phyloP scores from a whole-genome alignment of 257 asterid genomes.

The Galeopsis tetrahit region DNA sequence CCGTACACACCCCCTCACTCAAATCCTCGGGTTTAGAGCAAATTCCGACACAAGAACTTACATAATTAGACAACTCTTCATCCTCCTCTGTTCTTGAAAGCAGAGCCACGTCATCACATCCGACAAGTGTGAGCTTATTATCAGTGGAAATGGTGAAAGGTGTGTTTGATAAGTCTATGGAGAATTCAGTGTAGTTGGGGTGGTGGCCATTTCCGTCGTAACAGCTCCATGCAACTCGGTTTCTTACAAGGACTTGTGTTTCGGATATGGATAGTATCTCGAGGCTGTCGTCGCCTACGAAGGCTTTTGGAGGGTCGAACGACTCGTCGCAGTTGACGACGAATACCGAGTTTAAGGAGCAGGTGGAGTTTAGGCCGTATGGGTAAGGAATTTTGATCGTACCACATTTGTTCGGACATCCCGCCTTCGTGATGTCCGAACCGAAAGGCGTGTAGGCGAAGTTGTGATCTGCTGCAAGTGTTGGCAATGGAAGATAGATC shows the following conservation, averaged over 20 bases:
- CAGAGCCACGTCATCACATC: slow-evolving; percentile 37
- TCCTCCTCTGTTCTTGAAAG: background rate
- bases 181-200: rapidly evolving
- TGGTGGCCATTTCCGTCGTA: too few relatives aligned
- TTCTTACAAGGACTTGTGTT: slow-evolving; percentile 26
- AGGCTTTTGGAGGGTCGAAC: slow-evolving; percentile 43
- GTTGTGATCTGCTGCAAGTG: background rate
- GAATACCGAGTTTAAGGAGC: slow-evolving; percentile 37
- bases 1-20: slow-evolving; percentile 40
- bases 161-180: slow-evolving; percentile 13
- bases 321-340: slow-evolving; percentile 32
- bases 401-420: slow-evolving; percentile 43
- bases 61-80: background rate
- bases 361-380: slow-evolving; percentile 33
- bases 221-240: slow-evolving; percentile 30
- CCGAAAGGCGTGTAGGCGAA: background rate
- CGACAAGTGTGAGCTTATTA: slow-evolving; percentile 40
- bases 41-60: slow-evolving; percentile 41
- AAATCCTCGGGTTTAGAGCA: slow-evolving; percentile 41
- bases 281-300: background rate
- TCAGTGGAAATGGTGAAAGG: slow-evolving; percentile 39
- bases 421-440: slow-evolving; percentile 15
- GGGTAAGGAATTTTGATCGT: slow-evolving; percentile 38
- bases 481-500: background rate
- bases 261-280: slow-evolving; percentile 36